Percentiles rank a stretch among this genome's conserved stretches.
These are phyloP conservation scores for Dalechampia spathulata DNA, from an alignment of 441 rosid genomes.

Conservation along the genomic window DNA sequence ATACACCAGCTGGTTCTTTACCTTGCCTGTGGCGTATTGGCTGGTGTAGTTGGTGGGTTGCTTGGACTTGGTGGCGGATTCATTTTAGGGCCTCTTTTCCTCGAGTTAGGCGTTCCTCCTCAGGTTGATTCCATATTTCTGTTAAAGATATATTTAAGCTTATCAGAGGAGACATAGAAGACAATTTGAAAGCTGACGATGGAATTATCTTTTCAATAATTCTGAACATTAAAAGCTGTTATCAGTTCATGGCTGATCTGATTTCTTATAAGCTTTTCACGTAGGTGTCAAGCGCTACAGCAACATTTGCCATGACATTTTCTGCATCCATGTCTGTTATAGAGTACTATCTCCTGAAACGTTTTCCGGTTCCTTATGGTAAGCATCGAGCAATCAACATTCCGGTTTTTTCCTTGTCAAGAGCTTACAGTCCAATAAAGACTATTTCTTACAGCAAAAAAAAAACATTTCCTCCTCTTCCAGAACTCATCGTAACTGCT, in stretches of 20 bases:
- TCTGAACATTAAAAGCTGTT: not conserved
- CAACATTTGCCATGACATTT: constrained; percentile 52
- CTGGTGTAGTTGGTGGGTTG: constrained; percentile 52
- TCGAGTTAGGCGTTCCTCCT: constrained; percentile 62
- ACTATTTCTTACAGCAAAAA: too few relatives aligned
- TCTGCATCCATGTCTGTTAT: constrained; percentile 54
- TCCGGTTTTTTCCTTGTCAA: too few relatives aligned
- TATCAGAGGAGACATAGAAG: too few relatives aligned
- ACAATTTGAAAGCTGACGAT: not conserved
- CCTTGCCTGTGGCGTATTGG: constrained; percentile 37
- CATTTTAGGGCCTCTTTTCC: constrained; percentile 58
- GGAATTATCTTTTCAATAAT: not conserved
- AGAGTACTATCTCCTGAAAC: constrained; percentile 43
- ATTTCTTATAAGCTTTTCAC: constrained; percentile 1
- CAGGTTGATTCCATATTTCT: constrained; percentile 31
- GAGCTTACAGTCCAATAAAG: not conserved
- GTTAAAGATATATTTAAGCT: too few relatives aligned
- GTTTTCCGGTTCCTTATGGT: constrained; percentile 51
- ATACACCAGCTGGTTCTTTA: constrained; percentile 39
- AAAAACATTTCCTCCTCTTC: too few relatives aligned
- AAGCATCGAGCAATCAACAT: not conserved
- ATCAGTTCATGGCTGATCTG: not conserved
- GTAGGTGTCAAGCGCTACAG: constrained; percentile 53
- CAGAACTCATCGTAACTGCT: not conserved
- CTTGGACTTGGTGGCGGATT: constrained; percentile 72